These are phyloP conservation scores for Sesbania bispinosa DNA, from an alignment of 306 rosid genomes.

Conservation along the genomic window DNA sequence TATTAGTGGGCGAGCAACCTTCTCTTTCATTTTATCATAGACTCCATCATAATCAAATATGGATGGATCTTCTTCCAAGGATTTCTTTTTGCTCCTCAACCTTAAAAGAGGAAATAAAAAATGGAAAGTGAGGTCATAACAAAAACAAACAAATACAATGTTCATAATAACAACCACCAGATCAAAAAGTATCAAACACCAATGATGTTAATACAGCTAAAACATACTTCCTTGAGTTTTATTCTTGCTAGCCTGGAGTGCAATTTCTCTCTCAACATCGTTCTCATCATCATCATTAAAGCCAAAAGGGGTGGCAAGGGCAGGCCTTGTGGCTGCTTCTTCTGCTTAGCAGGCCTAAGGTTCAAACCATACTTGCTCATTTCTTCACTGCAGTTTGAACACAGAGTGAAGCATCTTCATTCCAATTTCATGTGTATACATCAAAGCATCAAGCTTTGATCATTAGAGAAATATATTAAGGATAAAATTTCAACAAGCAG, in stretches of 20 bases:
- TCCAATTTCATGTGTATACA: not conserved
- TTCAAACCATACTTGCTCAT: slow-evolving; percentile 90
- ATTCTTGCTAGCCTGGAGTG: slow-evolving; percentile 80
- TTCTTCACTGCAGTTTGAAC: slow-evolving; percentile 19
- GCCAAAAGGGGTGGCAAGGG: slow-evolving; percentile 52
- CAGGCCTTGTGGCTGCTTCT: slow-evolving; percentile 53
- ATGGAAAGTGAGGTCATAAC: slow-evolving; percentile 9
- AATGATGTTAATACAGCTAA: not conserved
- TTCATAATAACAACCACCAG: not conserved
- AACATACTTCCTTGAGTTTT: slow-evolving; percentile 68
- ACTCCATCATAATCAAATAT: slow-evolving; percentile 83
- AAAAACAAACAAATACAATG: not conserved
- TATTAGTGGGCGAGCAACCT: slow-evolving; percentile 48
- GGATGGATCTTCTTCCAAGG: slow-evolving; percentile 80
- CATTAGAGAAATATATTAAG: not conserved
- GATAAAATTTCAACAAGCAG: not conserved
- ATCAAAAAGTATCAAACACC: not conserved
- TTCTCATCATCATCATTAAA: slow-evolving; percentile 65
- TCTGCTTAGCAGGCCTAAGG: slow-evolving; percentile 57
- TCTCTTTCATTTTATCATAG: slow-evolving; percentile 79
- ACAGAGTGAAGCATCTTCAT: not conserved
- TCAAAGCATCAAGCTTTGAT: not conserved
- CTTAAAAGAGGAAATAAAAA: slow-evolving; percentile 21
- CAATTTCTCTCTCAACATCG: slow-evolving; percentile 77
- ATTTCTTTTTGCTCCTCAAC: slow-evolving; percentile 84